Conservation (phyloP, 257 asterid genomes). For the Capsicum baccatum region DNA sequence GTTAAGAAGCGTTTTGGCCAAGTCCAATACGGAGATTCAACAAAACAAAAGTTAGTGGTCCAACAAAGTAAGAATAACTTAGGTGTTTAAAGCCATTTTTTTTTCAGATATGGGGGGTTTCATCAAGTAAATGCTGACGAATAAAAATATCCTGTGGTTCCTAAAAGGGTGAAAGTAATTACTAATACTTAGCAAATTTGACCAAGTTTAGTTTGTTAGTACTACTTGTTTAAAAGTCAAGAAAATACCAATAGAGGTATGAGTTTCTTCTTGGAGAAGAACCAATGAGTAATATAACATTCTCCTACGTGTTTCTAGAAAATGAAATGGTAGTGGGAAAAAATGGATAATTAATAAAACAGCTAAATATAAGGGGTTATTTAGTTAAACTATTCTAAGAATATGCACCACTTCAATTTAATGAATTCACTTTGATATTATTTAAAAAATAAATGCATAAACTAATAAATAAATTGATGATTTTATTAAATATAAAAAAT, state of each 20-base stretch:
- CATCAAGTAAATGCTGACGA: neutral
- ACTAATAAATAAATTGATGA: too few species aligned
- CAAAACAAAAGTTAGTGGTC: neutral
- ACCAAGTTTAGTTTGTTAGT: neutral
- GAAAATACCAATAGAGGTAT: neutral
- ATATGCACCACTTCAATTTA: too few species aligned
- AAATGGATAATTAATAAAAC: too few species aligned
- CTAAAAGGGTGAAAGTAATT: neutral
- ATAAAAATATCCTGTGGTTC: neutral
- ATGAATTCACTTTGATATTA: too few species aligned
- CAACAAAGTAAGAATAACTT: neutral
- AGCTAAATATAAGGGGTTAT: too few species aligned
- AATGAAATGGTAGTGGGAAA: neutral
- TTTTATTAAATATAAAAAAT: too few species aligned
- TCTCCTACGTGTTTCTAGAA: neutral
- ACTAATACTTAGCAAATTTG: neutral
- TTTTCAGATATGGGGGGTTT: neutral
- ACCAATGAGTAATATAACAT: neutral
- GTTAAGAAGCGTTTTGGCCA: neutral
- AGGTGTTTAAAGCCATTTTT: neutral
- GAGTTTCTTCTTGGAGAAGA: constrained; percentile 8
- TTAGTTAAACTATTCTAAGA: too few species aligned
- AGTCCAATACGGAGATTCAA: neutral
- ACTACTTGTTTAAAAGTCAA: neutral
- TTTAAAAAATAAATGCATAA: too few species aligned